Evolutionary conservation across 1,284 basidiomycete species (phyloP).

Genomic region (Porogramme epimiltina): DNA sequence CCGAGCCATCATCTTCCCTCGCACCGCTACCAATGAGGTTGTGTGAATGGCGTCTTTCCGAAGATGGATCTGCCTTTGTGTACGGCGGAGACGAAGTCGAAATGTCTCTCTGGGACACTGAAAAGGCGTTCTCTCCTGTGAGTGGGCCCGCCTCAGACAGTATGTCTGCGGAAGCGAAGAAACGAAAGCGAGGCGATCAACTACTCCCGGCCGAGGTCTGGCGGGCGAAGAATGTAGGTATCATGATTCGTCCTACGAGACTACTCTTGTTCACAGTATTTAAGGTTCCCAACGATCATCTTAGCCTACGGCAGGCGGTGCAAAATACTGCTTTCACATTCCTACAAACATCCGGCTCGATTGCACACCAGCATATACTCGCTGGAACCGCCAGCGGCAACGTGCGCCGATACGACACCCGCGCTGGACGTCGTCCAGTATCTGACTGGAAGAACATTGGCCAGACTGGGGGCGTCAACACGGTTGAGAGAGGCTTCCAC

Average conservation of each 20-base stretch:
- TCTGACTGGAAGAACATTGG: slow-evolving; percentile 65
- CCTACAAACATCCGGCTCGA: slow-evolving; percentile 43
- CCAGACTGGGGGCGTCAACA: slow-evolving; percentile 68
- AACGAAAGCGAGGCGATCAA: slow-evolving; percentile 68
- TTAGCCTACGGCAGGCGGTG: slow-evolving; percentile 81
- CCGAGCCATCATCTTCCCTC: slow-evolving; percentile 23
- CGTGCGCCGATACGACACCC: slow-evolving; percentile 80
- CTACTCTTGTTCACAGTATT: background rate
- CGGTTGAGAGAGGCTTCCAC: slow-evolving; percentile 58
- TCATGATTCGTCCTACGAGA: background rate
- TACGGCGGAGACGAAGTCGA: slow-evolving; percentile 91
- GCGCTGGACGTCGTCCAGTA: slow-evolving; percentile 70
- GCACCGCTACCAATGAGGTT: slow-evolving; percentile 63
- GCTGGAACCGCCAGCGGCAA: slow-evolving; percentile 80
- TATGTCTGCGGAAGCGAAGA: slow-evolving; percentile 41
- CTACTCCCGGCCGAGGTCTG: slow-evolving; percentile 75
- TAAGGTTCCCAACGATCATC: slow-evolving; percentile 75
- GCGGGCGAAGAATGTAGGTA: slow-evolving; percentile 75
- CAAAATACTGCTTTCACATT: slow-evolving; percentile 73
- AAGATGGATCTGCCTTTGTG: slow-evolving; percentile 59
- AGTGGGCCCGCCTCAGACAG: slow-evolving; percentile 12
- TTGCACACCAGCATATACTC: slow-evolving; percentile 54
- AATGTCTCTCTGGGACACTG: slow-evolving; percentile 79
- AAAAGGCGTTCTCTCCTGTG: slow-evolving; percentile 55
- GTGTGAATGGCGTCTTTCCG: slow-evolving; percentile 63